These are phyloP conservation scores for Neonectria hederae DNA, from an alignment of 2,329 filamentous ascomycete species.

Conservation along the genomic window DNA sequence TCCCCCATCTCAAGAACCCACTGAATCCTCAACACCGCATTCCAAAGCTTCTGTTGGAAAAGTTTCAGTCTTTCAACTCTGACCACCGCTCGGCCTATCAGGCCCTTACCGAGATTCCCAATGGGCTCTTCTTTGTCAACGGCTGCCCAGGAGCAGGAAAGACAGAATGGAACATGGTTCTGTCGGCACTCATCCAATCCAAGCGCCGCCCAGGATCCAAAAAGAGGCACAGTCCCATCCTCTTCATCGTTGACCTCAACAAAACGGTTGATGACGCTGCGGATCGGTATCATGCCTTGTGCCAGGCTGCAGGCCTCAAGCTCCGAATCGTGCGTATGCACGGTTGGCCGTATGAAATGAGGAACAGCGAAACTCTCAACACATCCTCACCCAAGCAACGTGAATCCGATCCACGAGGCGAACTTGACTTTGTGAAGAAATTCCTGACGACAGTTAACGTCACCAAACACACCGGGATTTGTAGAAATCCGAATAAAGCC, in stretches of 20 bases:
- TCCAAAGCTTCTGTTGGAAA: slow-evolving; percentile 39
- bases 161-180: slow-evolving; percentile 57
- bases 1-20: slow-evolving; percentile 49
- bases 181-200: slow-evolving; percentile 51
- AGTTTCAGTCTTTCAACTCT: slow-evolving; percentile 47
- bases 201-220: slow-evolving; percentile 38
- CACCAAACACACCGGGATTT: slow-evolving; percentile 21
- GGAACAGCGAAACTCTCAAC: slow-evolving; percentile 45
- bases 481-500: slow-evolving; percentile 39
- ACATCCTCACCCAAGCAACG: slow-evolving; percentile 2
- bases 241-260: slow-evolving; percentile 60
- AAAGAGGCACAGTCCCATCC: slow-evolving; percentile 46
- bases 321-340: slow-evolving; percentile 52
- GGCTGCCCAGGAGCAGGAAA: slow-evolving; percentile 60
- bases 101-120: slow-evolving; percentile 49
- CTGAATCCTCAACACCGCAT: slow-evolving; percentile 28
- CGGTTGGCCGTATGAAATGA: slow-evolving; percentile 52
- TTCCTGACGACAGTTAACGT: slow-evolving; percentile 46
- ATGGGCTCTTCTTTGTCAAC: slow-evolving; percentile 56
- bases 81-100: slow-evolving; percentile 52
- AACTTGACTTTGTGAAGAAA: slow-evolving; percentile 48
- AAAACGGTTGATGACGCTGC: slow-evolving; percentile 57
- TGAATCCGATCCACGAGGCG: background rate
- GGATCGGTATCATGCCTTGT: slow-evolving; percentile 51
- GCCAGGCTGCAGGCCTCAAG: slow-evolving; percentile 47